These are phyloP conservation scores for Gossypium davidsonii DNA, from an alignment of 441 rosid genomes.

Conservation along the genomic window DNA sequence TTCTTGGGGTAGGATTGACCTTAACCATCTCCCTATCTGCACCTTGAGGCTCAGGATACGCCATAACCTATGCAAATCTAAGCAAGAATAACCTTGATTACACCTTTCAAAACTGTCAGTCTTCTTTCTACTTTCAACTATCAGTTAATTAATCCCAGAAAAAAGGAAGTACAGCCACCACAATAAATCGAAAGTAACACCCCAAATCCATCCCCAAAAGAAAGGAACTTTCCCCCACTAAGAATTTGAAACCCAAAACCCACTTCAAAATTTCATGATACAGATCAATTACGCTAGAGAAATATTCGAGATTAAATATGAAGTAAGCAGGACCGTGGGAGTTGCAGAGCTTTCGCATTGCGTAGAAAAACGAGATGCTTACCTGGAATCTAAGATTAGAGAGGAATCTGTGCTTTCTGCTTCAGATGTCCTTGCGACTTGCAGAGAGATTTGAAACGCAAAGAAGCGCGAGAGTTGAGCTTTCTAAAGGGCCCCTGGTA, in stretches of 20 bases:
- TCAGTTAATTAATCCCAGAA: not conserved
- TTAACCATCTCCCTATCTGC: slow-evolving; percentile 16
- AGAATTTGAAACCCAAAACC: not conserved
- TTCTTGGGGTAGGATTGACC: slow-evolving; percentile 32
- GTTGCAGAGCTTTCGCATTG: not conserved
- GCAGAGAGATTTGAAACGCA: not conserved
- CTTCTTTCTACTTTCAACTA: slow-evolving; percentile 2
- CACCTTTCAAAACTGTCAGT: not conserved
- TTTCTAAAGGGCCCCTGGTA: not conserved
- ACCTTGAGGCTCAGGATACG: slow-evolving; percentile 5
- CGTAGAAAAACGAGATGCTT: not conserved
- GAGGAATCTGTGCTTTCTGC: not conserved
- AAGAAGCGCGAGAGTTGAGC: not conserved
- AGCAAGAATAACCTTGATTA: not conserved
- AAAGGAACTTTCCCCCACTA: not conserved
- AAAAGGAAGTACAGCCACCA: not conserved
- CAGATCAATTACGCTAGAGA: not conserved
- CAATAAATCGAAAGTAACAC: not conserved
- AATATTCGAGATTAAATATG: not conserved
- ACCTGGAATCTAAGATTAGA: slow-evolving; percentile 3
- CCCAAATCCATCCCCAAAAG: not conserved
- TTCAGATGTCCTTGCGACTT: not conserved
- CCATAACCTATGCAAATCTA: slow-evolving; percentile 11
- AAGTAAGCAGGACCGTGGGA: not conserved
- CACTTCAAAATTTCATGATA: slow-evolving; percentile 6